phyloP scores from a whole-genome alignment of 306 rosid species.

The Quercus berberidifolia region DNA sequence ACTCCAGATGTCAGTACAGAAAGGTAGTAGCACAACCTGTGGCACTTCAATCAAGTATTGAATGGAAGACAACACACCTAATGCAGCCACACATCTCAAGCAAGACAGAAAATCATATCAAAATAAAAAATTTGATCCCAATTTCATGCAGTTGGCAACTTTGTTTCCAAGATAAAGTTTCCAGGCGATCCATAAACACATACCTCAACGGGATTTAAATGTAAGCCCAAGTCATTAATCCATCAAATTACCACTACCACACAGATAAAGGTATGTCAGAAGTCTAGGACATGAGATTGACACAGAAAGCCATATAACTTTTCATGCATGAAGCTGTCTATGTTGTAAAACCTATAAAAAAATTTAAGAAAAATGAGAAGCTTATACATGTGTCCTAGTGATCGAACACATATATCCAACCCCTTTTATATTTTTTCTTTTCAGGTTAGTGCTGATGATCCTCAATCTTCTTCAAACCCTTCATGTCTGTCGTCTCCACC shows the following conservation, averaged over 20 bases:
- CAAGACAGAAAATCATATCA: background rate
- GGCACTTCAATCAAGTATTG: no score
- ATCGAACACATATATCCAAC: background rate
- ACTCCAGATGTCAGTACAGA: no score
- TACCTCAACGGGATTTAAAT: conserved; percentile 8
- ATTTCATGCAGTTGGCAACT: background rate
- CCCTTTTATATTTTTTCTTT: conserved; percentile 1
- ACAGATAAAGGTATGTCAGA: conserved; percentile 7
- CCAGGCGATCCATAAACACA: background rate
- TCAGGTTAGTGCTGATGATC: conserved; percentile 53
- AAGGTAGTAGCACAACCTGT: no score
- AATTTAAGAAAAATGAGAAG: conserved; percentile 9
- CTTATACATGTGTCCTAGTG: background rate
- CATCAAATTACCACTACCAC: conserved; percentile 20
- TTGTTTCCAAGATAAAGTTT: background rate
- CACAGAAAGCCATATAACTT: conserved; percentile 26
- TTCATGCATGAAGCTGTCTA: conserved; percentile 22
- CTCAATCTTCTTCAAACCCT: conserved; percentile 95
- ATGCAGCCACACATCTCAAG: no score
- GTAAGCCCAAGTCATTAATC: conserved; percentile 18
- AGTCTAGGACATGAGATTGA: conserved; percentile 24
- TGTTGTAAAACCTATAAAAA: conserved; percentile 34
- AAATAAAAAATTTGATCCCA: background rate
- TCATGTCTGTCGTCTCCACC: conserved; percentile 97
- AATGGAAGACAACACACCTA: no score